These are phyloP conservation scores for Arabidopsis suecica DNA, from an alignment of 345 rosid species.

Conservation along the genomic window DNA sequence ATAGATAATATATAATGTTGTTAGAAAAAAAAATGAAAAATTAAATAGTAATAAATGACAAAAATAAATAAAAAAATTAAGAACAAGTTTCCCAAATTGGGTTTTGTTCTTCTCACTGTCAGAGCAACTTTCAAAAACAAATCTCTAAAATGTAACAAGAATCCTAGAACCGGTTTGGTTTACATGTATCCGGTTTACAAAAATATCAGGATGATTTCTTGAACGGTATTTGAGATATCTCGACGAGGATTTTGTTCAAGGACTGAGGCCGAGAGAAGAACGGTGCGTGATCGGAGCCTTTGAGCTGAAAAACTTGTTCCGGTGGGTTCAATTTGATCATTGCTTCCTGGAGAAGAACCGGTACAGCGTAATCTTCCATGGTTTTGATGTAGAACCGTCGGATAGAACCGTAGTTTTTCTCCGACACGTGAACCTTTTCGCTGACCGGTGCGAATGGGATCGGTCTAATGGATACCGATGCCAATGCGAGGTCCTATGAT, in stretches of 20 bases:
- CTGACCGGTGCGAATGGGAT: conserved; percentile 90
- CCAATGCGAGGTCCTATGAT: conserved; percentile 90
- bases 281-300: conserved; percentile 76
- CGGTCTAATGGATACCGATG: conserved; percentile 93
- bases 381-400: conserved; percentile 68
- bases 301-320: conserved; percentile 60
- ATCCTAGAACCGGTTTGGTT: too few species aligned
- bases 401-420: conserved; percentile 58
- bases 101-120: too few species aligned
- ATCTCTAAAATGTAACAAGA: too few species aligned
- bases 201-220: conserved; percentile 31
- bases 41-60: too few species aligned
- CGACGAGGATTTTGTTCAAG: conserved; percentile 56
- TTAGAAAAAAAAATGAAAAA: too few species aligned
- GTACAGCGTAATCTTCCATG: conserved; percentile 56
- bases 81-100: too few species aligned
- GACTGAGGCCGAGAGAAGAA: conserved; percentile 78
- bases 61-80: too few species aligned
- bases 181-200: too few species aligned
- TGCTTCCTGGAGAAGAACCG: conserved; percentile 54
- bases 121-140: too few species aligned
- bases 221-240: conserved; percentile 55
- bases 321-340: conserved; percentile 64
- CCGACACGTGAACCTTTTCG: conserved; percentile 73
- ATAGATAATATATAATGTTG: too few species aligned